Evolutionary conservation across 257 asterid species (phyloP), one percentile per base, ranked within the genome.

Genomic region (Solanum sitiens): DNA sequence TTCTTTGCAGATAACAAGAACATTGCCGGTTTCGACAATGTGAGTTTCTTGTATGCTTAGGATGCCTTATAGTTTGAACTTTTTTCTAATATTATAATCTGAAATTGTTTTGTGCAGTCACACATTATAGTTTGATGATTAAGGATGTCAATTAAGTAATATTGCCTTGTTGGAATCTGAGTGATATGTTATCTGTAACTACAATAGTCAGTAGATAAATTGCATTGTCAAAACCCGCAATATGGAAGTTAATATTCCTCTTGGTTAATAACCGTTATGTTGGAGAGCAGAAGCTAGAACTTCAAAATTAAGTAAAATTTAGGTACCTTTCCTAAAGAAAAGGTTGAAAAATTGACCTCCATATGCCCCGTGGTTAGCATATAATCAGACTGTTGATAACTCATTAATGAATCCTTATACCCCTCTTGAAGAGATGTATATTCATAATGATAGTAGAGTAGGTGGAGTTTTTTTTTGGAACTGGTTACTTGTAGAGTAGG

Each of bases 1-100:
- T 96, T 96, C 92, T 96, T 95, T 84, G 98, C 98, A 2, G 98
- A 96, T 83, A 96, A 96, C 92, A 96, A 96, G 95, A 96, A 96
- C 86, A 96, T 96, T 83, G 98, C 98, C 44, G 98, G 98, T n/a
- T 96, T 96, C 90, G 98, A 96, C 89, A 96, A 95, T 84, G 98
- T 95, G 91, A 91, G 96, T 74, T 87, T 91, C 77, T 40, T 82
- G 14, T n/a, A 10, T 74, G 42, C 23, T 44, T 10, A 3, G 16
- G 59, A 15, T 70, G 21, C 53, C 33, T 72, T 65, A 2, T 85
- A 68, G 11, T 74, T 74, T 21, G n/a, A 74, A 21, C 20, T 5
- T 74, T 47, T 33, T 21, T 71, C 71, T 18, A 33, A 35, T 86
- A 25, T 20, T 25, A 86, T 70, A 30, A 44, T 40, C 71, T 86